These are phyloP conservation scores for Trametes maxima DNA, from an alignment of 768 basidiomycete species.

Conservation along the genomic window DNA sequence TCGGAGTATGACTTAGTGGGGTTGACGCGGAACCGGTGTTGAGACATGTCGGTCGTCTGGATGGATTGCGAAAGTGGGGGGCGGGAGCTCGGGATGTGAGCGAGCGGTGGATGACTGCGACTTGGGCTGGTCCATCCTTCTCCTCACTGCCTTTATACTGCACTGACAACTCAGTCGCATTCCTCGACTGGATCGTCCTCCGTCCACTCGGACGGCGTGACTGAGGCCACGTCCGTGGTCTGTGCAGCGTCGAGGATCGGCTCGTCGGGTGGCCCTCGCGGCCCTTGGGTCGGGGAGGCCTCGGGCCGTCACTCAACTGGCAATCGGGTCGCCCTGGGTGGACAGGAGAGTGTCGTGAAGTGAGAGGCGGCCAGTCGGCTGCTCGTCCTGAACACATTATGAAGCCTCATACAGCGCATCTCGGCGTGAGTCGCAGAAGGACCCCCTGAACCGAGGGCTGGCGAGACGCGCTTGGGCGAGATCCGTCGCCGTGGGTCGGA, in stretches of 20 bases:
- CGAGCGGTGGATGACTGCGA: neutral
- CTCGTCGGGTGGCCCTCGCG: slow-evolving; percentile 7
- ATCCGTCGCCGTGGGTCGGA: too few species aligned
- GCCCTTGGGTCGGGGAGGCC: neutral
- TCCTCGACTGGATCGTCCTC: slow-evolving; percentile 6
- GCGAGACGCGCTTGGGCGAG: too few species aligned
- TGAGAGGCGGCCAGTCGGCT: neutral
- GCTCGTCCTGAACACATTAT: neutral
- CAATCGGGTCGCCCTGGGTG: neutral
- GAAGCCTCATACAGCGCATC: slow-evolving; percentile 10
- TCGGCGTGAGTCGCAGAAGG: slow-evolving; percentile 5
- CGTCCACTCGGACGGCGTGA: slow-evolving; percentile 4
- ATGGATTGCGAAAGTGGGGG: neutral
- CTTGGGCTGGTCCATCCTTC: too few species aligned
- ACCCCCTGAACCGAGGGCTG: neutral
- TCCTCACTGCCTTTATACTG: neutral
- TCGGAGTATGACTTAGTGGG: slow-evolving; percentile 31
- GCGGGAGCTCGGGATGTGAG: neutral
- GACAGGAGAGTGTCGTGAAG: slow-evolving; percentile 7
- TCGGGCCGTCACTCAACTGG: slow-evolving; percentile 10
- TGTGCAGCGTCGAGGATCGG: slow-evolving; percentile 11
- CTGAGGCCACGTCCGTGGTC: neutral
- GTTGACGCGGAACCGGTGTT: slow-evolving; percentile 31
- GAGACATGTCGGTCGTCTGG: neutral
- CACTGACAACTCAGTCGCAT: neutral